Evolutionary conservation across 495 filamentous ascomycete species (phyloP).

Genomic region (Aspergillus affinis): DNA sequence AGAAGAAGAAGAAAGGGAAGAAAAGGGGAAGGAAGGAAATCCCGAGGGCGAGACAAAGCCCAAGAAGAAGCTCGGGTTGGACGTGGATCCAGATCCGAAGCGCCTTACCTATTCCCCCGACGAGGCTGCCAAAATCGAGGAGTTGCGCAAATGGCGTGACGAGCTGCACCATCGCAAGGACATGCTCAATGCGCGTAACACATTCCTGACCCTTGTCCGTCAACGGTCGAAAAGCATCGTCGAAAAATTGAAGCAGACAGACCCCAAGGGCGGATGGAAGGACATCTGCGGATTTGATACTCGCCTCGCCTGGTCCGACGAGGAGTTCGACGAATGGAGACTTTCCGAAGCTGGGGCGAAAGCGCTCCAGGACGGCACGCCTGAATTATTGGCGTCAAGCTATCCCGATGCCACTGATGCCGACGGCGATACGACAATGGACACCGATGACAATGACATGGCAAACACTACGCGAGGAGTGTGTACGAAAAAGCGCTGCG

Average conservation of each 20-base stretch:
- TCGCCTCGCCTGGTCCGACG: slow-evolving; percentile 59
- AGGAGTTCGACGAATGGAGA: slow-evolving; percentile 60
- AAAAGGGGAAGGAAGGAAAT: slow-evolving; percentile 15
- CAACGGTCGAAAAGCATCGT: slow-evolving; percentile 45
- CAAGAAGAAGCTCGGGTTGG: slow-evolving; percentile 69
- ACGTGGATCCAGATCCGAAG: slow-evolving; percentile 23
- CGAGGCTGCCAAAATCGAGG: slow-evolving; percentile 42
- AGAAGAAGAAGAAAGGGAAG: slow-evolving; percentile 17
- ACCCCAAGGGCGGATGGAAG: slow-evolving; percentile 56
- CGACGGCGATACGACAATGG: slow-evolving; percentile 41
- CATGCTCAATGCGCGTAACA: slow-evolving; percentile 45
- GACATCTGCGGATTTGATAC: slow-evolving; percentile 67
- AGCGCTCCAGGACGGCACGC: slow-evolving; percentile 42
- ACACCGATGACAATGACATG: slow-evolving; percentile 27
- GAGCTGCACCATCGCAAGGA: slow-evolving; percentile 40
- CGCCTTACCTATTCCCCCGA: slow-evolving; percentile 40
- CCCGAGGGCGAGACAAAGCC: slow-evolving; percentile 52
- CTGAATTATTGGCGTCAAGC: slow-evolving; percentile 36
- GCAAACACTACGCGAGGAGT: slow-evolving; percentile 42
- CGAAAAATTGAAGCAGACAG: slow-evolving; percentile 46
- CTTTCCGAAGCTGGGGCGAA: slow-evolving; percentile 39
- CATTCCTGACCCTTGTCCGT: slow-evolving; percentile 44
- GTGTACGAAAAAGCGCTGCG: slow-evolving; percentile 54
- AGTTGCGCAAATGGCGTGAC: slow-evolving; percentile 40
- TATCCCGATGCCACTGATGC: slow-evolving; percentile 31